Evolutionary conservation across 139 green algal genomes (phyloP).

Genomic region (Haematococcus lacustris): DNA sequence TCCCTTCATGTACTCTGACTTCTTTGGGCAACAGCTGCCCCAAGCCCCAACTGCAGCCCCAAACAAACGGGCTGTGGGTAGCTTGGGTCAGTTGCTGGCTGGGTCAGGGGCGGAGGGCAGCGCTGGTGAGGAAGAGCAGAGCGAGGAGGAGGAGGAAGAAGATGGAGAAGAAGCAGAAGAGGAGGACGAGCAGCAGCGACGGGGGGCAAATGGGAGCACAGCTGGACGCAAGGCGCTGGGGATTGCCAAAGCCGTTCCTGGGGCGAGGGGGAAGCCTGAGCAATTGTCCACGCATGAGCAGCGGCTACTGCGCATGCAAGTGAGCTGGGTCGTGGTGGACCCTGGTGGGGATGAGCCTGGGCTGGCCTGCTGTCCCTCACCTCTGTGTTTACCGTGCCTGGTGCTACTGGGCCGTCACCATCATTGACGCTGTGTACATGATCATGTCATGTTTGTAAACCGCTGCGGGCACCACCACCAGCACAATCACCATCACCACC

Average conservation of each 20-base stretch:
- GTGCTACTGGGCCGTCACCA: neutral
- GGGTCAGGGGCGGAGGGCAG: slow-evolving; percentile 5
- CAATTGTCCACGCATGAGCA: slow-evolving; percentile 60
- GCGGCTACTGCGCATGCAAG: slow-evolving; percentile 45
- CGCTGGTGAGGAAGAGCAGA: slow-evolving; percentile 14
- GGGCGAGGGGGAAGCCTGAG: neutral
- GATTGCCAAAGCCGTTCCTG: neutral
- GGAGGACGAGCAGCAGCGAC: slow-evolving; percentile 4
- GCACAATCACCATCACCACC: neutral
- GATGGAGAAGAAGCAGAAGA: slow-evolving; percentile 16
- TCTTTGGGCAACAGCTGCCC: slow-evolving; percentile 50
- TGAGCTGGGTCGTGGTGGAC: slow-evolving; percentile 17
- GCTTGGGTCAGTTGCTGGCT: neutral
- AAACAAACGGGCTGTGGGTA: neutral
- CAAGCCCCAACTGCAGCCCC: neutral
- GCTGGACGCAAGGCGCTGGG: neutral
- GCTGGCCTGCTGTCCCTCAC: neutral
- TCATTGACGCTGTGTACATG: neutral
- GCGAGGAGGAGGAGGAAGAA: slow-evolving; percentile 9
- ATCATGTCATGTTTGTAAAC: neutral
- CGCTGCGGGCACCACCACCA: neutral
- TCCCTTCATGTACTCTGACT: slow-evolving; percentile 58
- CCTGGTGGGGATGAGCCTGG: neutral
- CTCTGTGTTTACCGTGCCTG: neutral
- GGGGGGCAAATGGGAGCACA: slow-evolving; percentile 14